Conservation (phyloP, 1,139 yeast genomes). For the Tardiomyces digboiensis region DNA sequence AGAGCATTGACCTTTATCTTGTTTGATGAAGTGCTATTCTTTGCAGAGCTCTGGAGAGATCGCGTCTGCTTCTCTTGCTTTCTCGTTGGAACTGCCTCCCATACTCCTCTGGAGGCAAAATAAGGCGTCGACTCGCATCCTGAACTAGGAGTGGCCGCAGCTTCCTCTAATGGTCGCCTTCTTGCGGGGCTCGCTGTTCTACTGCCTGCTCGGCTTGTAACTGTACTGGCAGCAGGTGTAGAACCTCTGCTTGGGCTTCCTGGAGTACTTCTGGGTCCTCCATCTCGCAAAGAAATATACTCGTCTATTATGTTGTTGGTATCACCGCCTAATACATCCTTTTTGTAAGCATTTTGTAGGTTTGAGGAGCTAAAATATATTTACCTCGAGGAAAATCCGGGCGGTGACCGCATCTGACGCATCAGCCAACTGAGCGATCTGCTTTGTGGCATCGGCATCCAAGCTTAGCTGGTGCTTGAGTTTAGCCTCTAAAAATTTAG, state of each 20-base stretch:
- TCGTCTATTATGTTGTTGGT: not conserved
- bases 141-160: not conserved
- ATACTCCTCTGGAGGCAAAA: not conserved
- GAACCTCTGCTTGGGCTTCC: too few relatives aligned
- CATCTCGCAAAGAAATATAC: not conserved
- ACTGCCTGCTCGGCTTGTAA: not conserved
- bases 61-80: not conserved
- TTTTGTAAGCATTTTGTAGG: not conserved
- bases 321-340: not conserved
- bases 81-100: not conserved
- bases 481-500: not conserved
- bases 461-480: not conserved
- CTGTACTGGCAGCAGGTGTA: not conserved
- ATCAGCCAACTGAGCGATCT: not conserved
- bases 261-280: too few relatives aligned
- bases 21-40: slow-evolving; percentile 4
- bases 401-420: not conserved
- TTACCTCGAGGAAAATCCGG: not conserved
- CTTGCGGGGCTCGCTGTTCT: not conserved
- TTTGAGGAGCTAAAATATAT: not conserved
- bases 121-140: not conserved
- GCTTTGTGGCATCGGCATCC: not conserved
- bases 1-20: slow-evolving; percentile 23
- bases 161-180: too few relatives aligned
- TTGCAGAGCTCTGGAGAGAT: not conserved